Conservation (phyloP, 2,329 filamentous ascomycete genomes). For the Pseudogymnoascus destructans region DNA sequence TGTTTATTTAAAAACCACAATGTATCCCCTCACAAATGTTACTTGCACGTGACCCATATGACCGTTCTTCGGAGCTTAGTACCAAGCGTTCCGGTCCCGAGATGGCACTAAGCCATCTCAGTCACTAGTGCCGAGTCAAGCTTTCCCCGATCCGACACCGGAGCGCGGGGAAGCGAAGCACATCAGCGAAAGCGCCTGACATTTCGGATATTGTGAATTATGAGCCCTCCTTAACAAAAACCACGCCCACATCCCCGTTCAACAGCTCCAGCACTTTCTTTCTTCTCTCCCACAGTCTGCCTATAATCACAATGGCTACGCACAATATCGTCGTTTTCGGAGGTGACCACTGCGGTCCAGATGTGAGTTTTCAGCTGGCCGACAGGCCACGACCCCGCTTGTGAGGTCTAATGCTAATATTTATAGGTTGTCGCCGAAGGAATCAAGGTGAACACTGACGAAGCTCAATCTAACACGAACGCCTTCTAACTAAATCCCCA, state of each 20-base stretch:
- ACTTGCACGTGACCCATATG: not conserved
- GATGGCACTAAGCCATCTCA: not conserved
- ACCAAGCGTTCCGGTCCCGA: conserved; percentile 5
- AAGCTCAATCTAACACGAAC: not conserved
- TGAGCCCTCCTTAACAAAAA: conserved; percentile 4
- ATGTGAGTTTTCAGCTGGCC: conserved; percentile 40
- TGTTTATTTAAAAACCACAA: not conserved
- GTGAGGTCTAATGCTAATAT: conserved; percentile 16
- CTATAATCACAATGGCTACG: conserved; percentile 42
- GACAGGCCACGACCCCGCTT: conserved; percentile 9
- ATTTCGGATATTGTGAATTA: conserved; percentile 5
- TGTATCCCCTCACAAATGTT: not conserved
- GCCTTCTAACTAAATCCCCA: not conserved
- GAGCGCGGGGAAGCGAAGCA: conserved; percentile 8
- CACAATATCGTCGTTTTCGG: conserved; percentile 71
- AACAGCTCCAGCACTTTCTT: not conserved
- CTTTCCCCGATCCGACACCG: conserved; percentile 8
- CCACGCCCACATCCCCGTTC: not conserved
- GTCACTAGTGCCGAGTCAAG: conserved; percentile 4
- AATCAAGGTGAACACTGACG: conserved; percentile 52
- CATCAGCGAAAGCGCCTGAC: not conserved
- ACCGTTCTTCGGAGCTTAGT: conserved; percentile 6
- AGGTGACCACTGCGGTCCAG: conserved; percentile 75
- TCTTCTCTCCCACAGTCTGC: not conserved
- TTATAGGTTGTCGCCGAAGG: conserved; percentile 67